These are phyloP conservation scores for Purpureocillium takamizusanense DNA, from an alignment of 2,329 filamentous ascomycete genomes.

Conservation along the genomic window DNA sequence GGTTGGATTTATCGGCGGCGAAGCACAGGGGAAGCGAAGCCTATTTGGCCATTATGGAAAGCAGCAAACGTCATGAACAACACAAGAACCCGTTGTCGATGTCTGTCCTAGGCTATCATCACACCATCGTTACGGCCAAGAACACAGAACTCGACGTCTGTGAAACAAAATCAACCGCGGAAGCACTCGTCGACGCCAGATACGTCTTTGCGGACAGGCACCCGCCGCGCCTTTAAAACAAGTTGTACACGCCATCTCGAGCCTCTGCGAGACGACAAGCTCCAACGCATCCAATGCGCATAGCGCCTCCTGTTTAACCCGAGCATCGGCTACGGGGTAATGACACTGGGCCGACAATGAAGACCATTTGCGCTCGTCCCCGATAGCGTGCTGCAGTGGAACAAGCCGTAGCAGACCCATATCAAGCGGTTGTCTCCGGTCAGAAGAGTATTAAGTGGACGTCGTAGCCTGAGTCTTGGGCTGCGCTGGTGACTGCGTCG, in stretches of 20 bases:
- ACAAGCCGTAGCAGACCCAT: background rate
- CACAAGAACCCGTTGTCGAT: background rate
- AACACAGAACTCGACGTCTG: background rate
- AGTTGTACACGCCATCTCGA: constrained; percentile 14
- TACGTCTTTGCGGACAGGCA: constrained; percentile 7
- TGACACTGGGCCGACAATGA: background rate
- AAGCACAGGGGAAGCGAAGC: no score
- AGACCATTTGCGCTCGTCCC: background rate
- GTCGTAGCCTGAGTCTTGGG: constrained; percentile 14
- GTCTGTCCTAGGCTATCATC: constrained; percentile 1
- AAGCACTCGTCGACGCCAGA: constrained; percentile 7
- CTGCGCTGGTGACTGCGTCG: constrained; percentile 5
- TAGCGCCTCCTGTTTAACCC: background rate
- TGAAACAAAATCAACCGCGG: constrained; percentile 4
- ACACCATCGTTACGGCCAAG: background rate
- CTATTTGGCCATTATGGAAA: no score
- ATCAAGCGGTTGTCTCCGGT: no score
- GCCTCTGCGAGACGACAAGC: constrained; percentile 5
- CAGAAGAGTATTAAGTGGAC: constrained; percentile 7
- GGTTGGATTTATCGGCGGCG: no score
- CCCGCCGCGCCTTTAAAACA: constrained; percentile 3
- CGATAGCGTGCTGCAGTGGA: no score
- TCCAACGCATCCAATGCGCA: constrained; percentile 5
- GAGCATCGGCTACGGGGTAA: background rate
- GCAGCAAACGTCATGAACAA: constrained; percentile 1